These are phyloP conservation scores for Melanogaster broomeanus DNA, from an alignment of 768 basidiomycete genomes.

Conservation along the genomic window DNA sequence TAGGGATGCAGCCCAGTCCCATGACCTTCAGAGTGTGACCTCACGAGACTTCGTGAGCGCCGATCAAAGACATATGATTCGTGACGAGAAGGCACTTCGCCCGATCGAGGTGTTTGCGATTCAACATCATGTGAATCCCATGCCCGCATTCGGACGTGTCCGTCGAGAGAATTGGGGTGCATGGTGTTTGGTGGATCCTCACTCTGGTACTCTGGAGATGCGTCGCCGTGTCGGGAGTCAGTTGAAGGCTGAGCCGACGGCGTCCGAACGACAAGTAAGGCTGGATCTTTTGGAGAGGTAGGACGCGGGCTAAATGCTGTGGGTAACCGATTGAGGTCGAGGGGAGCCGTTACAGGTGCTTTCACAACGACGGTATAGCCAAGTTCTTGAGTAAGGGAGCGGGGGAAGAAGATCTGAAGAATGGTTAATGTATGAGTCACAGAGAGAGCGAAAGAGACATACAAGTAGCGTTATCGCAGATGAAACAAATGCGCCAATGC, in stretches of 20 bases:
- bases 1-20: constrained; percentile 28
- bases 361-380: constrained; percentile 53
- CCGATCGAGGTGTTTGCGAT: constrained; percentile 5
- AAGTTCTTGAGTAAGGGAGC: constrained; percentile 63
- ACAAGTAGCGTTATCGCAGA: constrained; percentile 81
- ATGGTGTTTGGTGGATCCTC: constrained; percentile 26
- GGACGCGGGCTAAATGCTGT: constrained; percentile 8
- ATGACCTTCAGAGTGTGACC: constrained; percentile 32
- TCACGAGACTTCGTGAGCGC: constrained; percentile 27
- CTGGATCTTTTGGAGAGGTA: constrained; percentile 22
- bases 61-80: constrained; percentile 30
- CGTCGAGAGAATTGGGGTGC: constrained; percentile 19
- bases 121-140: constrained; percentile 18
- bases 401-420: constrained; percentile 74
- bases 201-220: constrained; percentile 42
- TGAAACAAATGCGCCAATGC: constrained; percentile 75
- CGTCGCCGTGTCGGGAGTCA: constrained; percentile 31
- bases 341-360: constrained; percentile 22
- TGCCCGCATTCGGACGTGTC: constrained; percentile 24
- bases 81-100: constrained; percentile 7
- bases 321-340: constrained; percentile 21
- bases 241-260: constrained; percentile 19
- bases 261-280: constrained; percentile 23
- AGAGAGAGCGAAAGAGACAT: constrained; percentile 24
- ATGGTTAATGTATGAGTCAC: neutral